Evolutionary conservation across 495 filamentous ascomycete species (phyloP).

Genomic region (Ramalina peruviana): DNA sequence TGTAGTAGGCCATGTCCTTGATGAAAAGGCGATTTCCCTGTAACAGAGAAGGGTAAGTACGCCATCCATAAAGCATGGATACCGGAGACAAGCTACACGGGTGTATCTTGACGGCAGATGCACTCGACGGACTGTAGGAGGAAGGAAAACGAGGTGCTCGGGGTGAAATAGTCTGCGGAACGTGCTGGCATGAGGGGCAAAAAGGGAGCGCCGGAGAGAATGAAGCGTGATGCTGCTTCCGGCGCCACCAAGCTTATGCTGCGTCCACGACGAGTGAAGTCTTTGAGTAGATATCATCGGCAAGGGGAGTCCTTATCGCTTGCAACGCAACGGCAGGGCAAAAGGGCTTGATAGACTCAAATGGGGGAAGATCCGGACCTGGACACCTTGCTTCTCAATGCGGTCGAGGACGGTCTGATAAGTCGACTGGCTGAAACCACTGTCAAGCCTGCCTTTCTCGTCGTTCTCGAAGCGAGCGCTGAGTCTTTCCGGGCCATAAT

Average conservation of each 20-base stretch:
- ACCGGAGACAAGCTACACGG: too few relatives aligned
- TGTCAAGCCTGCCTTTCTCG: conserved; percentile 49
- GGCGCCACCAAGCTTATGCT: too few relatives aligned
- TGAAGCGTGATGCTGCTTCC: too few relatives aligned
- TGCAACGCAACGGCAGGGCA: too few relatives aligned
- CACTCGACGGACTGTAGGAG: background rate
- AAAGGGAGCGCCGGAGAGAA: too few relatives aligned
- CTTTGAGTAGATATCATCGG: too few relatives aligned
- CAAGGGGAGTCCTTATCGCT: too few relatives aligned
- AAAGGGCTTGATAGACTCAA: too few relatives aligned
- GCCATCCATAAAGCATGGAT: background rate
- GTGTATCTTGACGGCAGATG: background rate
- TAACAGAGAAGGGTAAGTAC: conserved; percentile 26
- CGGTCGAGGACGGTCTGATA: conserved; percentile 62
- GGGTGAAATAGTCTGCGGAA: too few relatives aligned
- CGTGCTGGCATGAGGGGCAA: too few relatives aligned
- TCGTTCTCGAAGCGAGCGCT: conserved; percentile 62
- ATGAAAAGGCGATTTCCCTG: conserved; percentile 77
- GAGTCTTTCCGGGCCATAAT: conserved; percentile 82
- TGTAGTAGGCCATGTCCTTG: conserved; percentile 91
- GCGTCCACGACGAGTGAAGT: too few relatives aligned
- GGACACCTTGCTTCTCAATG: conserved; percentile 48
- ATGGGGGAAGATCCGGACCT: conserved; percentile 40
- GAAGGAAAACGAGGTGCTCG: background rate
- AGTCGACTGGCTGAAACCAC: conserved; percentile 63